Evolutionary conservation across 768 basidiomycete species (phyloP), one percentile per base, ranked within the genome.

Genomic region (Leccinellum rugosiceps): DNA sequence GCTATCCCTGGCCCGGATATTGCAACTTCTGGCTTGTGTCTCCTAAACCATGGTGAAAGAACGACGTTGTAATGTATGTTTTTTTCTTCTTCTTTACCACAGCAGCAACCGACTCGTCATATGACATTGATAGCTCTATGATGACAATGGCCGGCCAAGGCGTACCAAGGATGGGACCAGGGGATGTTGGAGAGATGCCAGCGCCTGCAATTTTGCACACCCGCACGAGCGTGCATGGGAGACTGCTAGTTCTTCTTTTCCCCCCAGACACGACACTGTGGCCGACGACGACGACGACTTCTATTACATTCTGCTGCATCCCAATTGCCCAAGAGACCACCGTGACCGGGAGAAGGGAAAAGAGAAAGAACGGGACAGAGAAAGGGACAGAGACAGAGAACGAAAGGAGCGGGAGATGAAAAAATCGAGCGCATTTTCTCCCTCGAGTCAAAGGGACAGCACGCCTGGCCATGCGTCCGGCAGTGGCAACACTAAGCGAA

Each of bases 161-260:
- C 61, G 57, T 15, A 25, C 60, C 41, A 69, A 6, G 48, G 55
- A 63, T 17, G 65, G 69, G 3, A 56, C 53, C 7, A 59, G 11
- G 49, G 71, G 71, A 2, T 72, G 71, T 44, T 13, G 0, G 10
- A 63, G 63, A 31, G 59, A 60, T 44, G 65, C 59, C 44, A 61
- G 51, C 41, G 57, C 21, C n/a, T 72, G 71, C 50, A 49, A n/a
- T 41, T 73, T 72, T 30, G 73, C 50, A 14, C 72, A 72, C 26
- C 76, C 76, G 6, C 61, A 62, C 53, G 68, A 75, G 28, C 68
- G 69, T 2, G 59, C 59, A 15, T 77, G 76, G 76, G 45, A 53
- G 51, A 35, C 50, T n/a, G 76, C 76, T 1, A 50, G 52, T 3
- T 26, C 57, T 49, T 73, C 72, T 47, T 9, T 28, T 26, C 72